Conservation (phyloP, 257 asterid species). For the Salvia splendens region DNA sequence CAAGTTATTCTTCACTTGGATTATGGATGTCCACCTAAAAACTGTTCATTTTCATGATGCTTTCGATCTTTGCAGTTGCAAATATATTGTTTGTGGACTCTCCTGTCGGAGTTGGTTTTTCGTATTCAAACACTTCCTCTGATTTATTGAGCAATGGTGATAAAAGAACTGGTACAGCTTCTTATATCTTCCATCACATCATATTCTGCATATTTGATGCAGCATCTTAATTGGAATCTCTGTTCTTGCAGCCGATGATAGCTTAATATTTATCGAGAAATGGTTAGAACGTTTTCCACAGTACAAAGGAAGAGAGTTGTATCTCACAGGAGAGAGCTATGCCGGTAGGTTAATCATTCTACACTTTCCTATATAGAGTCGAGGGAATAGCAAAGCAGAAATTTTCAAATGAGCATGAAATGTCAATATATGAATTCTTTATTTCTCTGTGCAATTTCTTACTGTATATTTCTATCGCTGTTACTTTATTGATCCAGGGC, state of each 20-base stretch:
- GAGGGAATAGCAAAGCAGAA: too few species aligned
- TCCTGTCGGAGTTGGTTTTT: conserved; percentile 95
- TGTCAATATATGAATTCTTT: not conserved
- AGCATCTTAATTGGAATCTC: conserved; percentile 30
- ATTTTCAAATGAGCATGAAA: too few species aligned
- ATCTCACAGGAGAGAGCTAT: conserved; percentile 87
- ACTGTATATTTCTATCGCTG: not conserved
- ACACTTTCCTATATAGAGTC: not conserved
- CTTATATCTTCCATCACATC: not conserved
- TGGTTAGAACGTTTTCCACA: conserved; percentile 95
- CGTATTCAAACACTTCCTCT: conserved; percentile 83
- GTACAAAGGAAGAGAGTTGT: conserved; percentile 82
- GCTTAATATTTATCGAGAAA: conserved; percentile 60
- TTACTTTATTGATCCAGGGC: conserved; percentile 52
- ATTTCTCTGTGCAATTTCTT: conserved; percentile 7
- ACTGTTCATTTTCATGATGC: conserved; percentile 2
- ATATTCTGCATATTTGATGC: conserved; percentile 13
- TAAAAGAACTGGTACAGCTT: conserved; percentile 70
- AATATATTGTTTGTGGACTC: conserved; percentile 86
- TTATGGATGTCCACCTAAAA: not conserved
- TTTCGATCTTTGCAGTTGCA: conserved; percentile 61
- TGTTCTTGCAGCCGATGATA: conserved; percentile 73
- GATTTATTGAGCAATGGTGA: conserved; percentile 81
- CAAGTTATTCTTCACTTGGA: not conserved
- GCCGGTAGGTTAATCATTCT: conserved; percentile 60